Conservation (phyloP, 106 monocot genomes). For the Apostasia shenzhenica region DNA sequence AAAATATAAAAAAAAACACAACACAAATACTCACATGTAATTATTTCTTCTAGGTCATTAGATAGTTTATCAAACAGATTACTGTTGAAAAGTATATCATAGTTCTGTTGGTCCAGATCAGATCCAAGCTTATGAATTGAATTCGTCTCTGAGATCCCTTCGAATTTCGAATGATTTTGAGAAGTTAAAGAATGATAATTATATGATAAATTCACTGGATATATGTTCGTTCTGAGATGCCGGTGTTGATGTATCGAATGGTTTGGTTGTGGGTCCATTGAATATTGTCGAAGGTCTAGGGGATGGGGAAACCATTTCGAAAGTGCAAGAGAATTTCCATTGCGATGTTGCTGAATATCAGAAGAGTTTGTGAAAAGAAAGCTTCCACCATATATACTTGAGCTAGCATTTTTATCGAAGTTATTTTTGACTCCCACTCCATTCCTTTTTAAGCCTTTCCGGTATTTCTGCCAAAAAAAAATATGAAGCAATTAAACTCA, state of each 20-base stretch:
- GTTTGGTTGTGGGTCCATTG: not conserved
- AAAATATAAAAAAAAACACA: too few relatives aligned
- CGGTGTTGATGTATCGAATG: not conserved
- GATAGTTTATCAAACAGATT: not conserved
- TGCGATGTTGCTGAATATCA: conserved; percentile 2
- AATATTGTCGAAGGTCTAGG: not conserved
- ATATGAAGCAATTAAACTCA: not conserved
- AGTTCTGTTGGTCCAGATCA: not conserved
- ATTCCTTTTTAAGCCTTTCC: conserved; percentile 19
- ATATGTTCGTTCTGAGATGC: not conserved
- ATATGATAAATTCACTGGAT: not conserved
- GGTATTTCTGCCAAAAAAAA: conserved; percentile 20
- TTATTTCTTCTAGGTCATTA: not conserved
- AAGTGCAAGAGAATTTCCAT: not conserved
- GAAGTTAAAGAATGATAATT: not conserved
- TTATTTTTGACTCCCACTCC: not conserved
- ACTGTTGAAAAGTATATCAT: not conserved
- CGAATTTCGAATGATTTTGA: not conserved
- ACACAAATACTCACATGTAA: not conserved
- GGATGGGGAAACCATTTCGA: not conserved
- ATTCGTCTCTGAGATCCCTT: not conserved
- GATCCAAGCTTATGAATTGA: not conserved
- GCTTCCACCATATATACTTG: not conserved
- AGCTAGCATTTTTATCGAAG: not conserved
- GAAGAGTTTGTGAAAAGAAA: not conserved